Evolutionary conservation across 2,329 filamentous ascomycete genomes (phyloP).

Genomic region (Trichoderma atrobrunneum): DNA sequence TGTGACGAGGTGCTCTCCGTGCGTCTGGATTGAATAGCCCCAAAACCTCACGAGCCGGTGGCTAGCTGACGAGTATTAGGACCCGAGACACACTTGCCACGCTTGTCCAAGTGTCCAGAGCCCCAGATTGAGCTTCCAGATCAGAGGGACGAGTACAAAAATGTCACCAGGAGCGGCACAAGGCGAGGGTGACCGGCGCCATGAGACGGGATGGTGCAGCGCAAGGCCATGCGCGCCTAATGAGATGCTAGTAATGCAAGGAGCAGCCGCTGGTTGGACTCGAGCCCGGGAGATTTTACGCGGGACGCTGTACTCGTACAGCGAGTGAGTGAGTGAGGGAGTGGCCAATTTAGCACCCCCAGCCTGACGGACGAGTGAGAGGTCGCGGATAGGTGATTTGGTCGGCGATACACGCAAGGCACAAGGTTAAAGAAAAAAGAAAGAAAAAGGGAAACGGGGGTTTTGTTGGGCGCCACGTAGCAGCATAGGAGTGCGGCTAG

Average conservation of each 20-base stretch:
- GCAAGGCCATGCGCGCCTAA: neutral
- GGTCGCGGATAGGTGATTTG: conserved; percentile 27
- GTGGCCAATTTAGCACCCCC: neutral
- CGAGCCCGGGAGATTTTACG: neutral
- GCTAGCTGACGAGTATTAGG: neutral
- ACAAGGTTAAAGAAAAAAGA: neutral
- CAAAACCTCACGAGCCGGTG: neutral
- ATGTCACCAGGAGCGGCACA: neutral
- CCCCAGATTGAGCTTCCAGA: neutral
- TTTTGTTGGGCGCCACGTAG: neutral
- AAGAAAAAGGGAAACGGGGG: neutral
- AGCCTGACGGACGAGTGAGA: conserved; percentile 37
- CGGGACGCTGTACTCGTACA: neutral
- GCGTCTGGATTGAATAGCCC: neutral
- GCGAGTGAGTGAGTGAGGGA: neutral
- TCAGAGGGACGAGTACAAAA: neutral
- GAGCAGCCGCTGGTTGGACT: neutral
- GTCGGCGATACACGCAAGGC: neutral
- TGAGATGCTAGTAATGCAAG: neutral
- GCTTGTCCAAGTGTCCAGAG: neutral
- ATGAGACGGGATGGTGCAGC: neutral
- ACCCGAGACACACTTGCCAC: neutral
- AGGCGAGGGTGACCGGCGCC: neutral
- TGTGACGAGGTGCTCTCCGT: neutral
- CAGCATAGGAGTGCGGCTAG: neutral